Conservation (phyloP, 192 early-diverging fungal genomes). For the Umbelopsis sp. region DNA sequence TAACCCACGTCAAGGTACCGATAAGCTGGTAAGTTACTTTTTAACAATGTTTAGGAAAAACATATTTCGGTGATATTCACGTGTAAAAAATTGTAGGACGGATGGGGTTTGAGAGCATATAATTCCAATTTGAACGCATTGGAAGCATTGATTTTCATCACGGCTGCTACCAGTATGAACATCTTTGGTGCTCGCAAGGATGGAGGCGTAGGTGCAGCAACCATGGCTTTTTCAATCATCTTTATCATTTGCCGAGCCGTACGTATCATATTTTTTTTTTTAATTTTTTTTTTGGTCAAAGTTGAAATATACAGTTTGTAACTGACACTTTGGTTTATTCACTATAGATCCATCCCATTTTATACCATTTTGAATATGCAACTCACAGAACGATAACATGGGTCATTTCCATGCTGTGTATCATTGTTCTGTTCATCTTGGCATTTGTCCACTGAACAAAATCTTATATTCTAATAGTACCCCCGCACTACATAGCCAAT, state of each 20-base stretch:
- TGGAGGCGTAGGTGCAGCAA: neutral
- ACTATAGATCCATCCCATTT: neutral
- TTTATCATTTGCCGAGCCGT: neutral
- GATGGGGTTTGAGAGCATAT: neutral
- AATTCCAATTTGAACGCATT: neutral
- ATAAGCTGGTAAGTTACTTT: neutral
- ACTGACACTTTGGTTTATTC: too few relatives aligned
- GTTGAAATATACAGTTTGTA: too few relatives aligned
- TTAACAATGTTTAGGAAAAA: neutral
- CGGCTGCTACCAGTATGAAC: neutral
- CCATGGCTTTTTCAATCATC: conserved; percentile 10
- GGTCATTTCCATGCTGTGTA: neutral
- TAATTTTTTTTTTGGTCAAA: too few relatives aligned
- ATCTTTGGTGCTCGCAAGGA: conserved; percentile 14
- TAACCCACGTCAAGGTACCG: neutral
- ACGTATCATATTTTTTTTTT: neutral
- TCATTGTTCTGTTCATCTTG: neutral
- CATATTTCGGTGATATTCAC: neutral
- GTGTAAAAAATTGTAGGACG: neutral
- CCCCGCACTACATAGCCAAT: too few relatives aligned
- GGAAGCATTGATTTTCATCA: conserved; percentile 5
- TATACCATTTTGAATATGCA: conserved; percentile 3
- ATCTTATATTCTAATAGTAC: too few relatives aligned
- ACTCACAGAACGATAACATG: neutral
- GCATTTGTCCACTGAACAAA: neutral